Base-by-base conservation (phyloP, 345 rosid genomes). In the Linum lewisii region DNA sequence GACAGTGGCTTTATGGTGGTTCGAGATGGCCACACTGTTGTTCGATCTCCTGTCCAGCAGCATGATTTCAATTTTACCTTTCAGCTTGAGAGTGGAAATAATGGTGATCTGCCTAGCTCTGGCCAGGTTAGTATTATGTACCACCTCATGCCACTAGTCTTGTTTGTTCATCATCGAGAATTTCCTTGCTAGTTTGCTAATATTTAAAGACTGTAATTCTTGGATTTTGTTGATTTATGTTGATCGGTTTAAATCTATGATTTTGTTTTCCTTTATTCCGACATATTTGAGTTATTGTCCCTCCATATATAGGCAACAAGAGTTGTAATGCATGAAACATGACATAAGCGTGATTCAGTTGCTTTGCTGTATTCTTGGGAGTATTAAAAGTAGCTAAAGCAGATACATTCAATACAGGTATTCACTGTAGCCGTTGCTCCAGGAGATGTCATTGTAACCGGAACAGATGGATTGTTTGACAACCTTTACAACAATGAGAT, bases 1-100 rank as follows among this genome's bases (percentile, higher is more conserved):
- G 99, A 93, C 70, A 93, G 99, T 77, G 99, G 99, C 21, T 93
- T 93, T 84, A 79, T 89, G 80, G 99, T 93, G 58, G 86, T 93
- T 59, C 85, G 99, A 51, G 95, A 87, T 78, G 99, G 99, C 68
- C 79, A 86, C 62, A 87, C 99, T 0, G 71, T 93, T 23, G 89
- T 93, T 61, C 86, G 90, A 16, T 93, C 99, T 44, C 99, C 99
- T 6, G 97, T 80, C 58, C 99, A 93, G 69, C 99, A 87, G 72
- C 97, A 89, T 76, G 94, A 78, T 71, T 93, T 93, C 68, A 93
- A 93, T 73, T 88, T 93, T 71, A 85, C 99, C 3, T 93, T 79
- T 77, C 99, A 93, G 66, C 88, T 93, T 4, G 99, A 89, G 75
- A 67, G 80, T 71, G 99, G 99, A 69, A 71, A 70, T 24, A 80